phyloP scores from a whole-genome alignment of 1,284 basidiomycete species.

The Volvariella volvacea region DNA sequence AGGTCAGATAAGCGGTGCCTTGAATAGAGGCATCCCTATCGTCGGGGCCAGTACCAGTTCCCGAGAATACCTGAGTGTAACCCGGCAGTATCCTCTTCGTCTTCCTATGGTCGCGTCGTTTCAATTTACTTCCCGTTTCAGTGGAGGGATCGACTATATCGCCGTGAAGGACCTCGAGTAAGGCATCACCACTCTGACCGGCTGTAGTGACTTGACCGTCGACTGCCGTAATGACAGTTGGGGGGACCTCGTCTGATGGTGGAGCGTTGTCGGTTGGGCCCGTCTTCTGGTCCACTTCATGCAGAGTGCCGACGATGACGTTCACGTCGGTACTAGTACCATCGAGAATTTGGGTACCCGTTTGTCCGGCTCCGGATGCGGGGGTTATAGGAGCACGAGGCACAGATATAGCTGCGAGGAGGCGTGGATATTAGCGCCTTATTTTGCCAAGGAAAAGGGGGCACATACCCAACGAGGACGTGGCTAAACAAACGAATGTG shows the following conservation, averaged over 20 bases:
- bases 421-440: too few relatives aligned
- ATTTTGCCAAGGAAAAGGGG: too few relatives aligned
- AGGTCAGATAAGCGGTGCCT: slow-evolving; percentile 35
- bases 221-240: slow-evolving; percentile 30
- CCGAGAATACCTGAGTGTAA: slow-evolving; percentile 30
- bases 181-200: too few relatives aligned
- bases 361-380: too few relatives aligned
- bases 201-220: slow-evolving; percentile 25
- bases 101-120: too few relatives aligned
- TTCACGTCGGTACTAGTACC: too few relatives aligned
- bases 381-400: too few relatives aligned
- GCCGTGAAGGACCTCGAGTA: too few relatives aligned
- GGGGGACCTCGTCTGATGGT: slow-evolving; percentile 27
- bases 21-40: slow-evolving; percentile 34
- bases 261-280: slow-evolving; percentile 14
- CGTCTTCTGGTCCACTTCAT: slow-evolving; percentile 5
- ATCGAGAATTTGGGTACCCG: too few relatives aligned
- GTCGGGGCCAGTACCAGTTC: slow-evolving; percentile 22
- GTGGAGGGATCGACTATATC: slow-evolving; percentile 6
- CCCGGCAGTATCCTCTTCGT: slow-evolving; percentile 18
- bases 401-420: too few relatives aligned
- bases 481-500: too few relatives aligned
- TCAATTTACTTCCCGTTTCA: slow-evolving; percentile 2
- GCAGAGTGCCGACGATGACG: slow-evolving; percentile 18
- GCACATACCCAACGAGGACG: too few relatives aligned